phyloP scores from a whole-genome alignment of 2,329 filamentous ascomycete genomes.

The Sporothrix dimorphospora region DNA sequence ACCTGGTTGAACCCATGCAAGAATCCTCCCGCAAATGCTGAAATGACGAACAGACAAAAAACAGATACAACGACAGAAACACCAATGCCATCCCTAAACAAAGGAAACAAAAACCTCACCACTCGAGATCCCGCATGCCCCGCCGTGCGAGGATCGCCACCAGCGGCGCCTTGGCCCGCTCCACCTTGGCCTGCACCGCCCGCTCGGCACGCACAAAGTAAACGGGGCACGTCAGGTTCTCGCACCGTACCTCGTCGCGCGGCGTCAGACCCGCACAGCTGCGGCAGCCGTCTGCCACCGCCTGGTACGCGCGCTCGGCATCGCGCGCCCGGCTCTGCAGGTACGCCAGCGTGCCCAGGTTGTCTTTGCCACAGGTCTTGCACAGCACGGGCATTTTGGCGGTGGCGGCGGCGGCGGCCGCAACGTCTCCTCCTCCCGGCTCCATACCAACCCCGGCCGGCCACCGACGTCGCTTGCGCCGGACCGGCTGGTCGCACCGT shows the following conservation, averaged over 20 bases:
- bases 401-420: too few species aligned
- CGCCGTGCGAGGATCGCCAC: constrained; percentile 41
- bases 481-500: constrained; percentile 67
- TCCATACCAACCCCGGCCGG: not conserved
- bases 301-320: constrained; percentile 65
- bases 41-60: not conserved
- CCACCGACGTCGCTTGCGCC: constrained; percentile 29
- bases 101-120: constrained; percentile 33
- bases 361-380: constrained; percentile 55
- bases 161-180: constrained; percentile 45
- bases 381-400: constrained; percentile 48
- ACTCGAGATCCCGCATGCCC: constrained; percentile 41
- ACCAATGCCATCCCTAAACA: too few species aligned
- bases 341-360: constrained; percentile 63
- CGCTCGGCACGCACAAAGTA: constrained; percentile 80
- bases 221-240: constrained; percentile 89
- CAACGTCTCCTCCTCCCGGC: not conserved
- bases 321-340: constrained; percentile 65
- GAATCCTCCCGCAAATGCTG: not conserved
- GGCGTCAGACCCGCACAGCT: constrained; percentile 76
- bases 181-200: constrained; percentile 49
- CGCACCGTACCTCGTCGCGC: constrained; percentile 79
- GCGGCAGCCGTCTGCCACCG: constrained; percentile 74
- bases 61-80: not conserved
- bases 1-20: not conserved